These are phyloP conservation scores for Acacia melanoxylon DNA, from an alignment of 306 rosid genomes.

Conservation along the genomic window DNA sequence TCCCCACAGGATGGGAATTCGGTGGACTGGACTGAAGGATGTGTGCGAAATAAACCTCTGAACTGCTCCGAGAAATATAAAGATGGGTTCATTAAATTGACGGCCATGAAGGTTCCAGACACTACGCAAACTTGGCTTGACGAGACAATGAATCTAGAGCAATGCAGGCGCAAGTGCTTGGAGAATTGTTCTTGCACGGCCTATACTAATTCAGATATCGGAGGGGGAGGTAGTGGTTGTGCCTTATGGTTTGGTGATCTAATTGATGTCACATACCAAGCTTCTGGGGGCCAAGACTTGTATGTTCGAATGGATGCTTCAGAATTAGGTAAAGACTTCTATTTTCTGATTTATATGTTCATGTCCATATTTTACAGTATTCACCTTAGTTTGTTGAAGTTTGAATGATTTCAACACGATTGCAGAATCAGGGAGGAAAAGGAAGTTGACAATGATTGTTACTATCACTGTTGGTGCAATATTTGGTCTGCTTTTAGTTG, in stretches of 20 bases:
- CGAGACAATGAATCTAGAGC: not conserved
- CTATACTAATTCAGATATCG: not conserved
- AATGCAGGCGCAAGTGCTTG: not conserved
- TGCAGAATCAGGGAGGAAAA: not conserved
- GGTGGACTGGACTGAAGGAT: not conserved
- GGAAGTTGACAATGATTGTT: not conserved
- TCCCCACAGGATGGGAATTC: not conserved
- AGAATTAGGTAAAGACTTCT: not conserved
- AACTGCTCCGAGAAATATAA: not conserved
- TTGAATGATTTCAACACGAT: not conserved
- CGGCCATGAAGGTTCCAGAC: not conserved
- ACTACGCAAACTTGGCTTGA: not conserved
- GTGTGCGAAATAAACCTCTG: not conserved
- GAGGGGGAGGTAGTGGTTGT: not conserved
- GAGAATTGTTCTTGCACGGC: conserved; percentile 7
- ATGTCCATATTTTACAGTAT: too few relatives aligned
- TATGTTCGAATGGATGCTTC: not conserved
- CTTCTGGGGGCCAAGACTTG: not conserved
- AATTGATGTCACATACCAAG: not conserved
- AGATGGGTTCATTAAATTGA: not conserved
- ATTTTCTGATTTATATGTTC: not conserved
- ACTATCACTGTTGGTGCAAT: not conserved
- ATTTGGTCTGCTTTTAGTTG: not conserved
- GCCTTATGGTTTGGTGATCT: conserved; percentile 8
- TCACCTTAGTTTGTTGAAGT: not conserved